Evolutionary conservation across 495 filamentous ascomycete genomes (phyloP), one percentile per base, ranked within the genome.

Genomic region (Neurospora sp.): DNA sequence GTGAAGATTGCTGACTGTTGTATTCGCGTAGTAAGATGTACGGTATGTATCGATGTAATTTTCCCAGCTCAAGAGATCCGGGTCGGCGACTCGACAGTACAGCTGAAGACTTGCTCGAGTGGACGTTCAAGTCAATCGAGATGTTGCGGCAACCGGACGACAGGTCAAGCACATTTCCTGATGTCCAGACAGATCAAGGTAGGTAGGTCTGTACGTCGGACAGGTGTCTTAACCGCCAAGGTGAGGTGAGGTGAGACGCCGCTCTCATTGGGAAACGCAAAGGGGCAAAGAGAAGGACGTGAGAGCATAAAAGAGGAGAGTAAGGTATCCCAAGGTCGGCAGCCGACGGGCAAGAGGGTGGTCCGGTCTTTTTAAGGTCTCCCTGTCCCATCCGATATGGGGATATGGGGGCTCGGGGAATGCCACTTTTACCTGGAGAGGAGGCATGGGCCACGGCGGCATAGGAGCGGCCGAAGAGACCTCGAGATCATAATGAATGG

Each of bases 271-370:
- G 48, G 59, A 10, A 42, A 40, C 35, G 39, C 66, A 40, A 22
- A 38, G 66, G 42, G 46, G 39, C 59, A 61, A 70, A 59, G 40
- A n/a, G 61, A 14, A 69, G 72, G 35, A 31, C 18, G 16, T n/a
- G 39, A 22, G 42, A 16, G 37, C n/a, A 27, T 44, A 40, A 53
- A 20, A 27, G 44, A 41, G 20, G 42, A 71, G 22, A n/a, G 27
- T 44, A 74, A 61, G 69, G 73, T 73, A 75, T 74, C 66, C 76
- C 73, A 75, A 70, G 20, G 75, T 70, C 73, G 69, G 74, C 77
- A 69, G 71, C 68, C 73, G 77, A 76, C 73, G 48, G 77, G 41
- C 72, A 72, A 72, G 71, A 75, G 75, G 69, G 70, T 72, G 77
- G 76, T 77, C 78, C 76, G 76, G 69, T 74, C 73, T 74, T 35